Base-by-base conservation (phyloP, 176 grass and related monocot genomes). In the Cymbopogon citratus region DNA sequence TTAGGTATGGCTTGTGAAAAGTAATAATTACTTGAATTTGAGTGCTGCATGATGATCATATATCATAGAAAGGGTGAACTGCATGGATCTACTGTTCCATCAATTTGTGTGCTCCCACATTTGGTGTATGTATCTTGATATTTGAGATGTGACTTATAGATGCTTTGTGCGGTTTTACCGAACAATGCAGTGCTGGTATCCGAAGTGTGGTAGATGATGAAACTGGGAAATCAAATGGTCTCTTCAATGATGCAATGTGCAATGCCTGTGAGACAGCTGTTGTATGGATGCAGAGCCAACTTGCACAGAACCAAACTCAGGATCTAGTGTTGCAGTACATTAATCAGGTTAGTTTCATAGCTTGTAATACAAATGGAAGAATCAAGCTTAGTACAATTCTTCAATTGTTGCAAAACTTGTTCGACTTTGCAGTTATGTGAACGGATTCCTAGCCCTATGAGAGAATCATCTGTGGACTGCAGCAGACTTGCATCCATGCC, bases 381-480 rank as follows among this genome's bases (percentile, higher is more conserved):
- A 71, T 43, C 49, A 14, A 40, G 66, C 5, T 73, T 18, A 8
- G 8, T 81, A 57, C 52, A 18, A 14, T 46, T 63, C 69, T 29
- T 81, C 16, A 52, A 54, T 59, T 54, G n/a, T 66, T 67, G 3
- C n/a, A 57, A 46, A 87, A 74, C 49, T 81, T 15, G 18, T 45
- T 70, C 34, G 43, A 86, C 45, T 69, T 90, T 81, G 71, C 87
- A 97, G 95, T 65, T 97, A 26, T 97, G 95, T n/a, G 90, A 94
- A n/a, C 54, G 78, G 49, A 36, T 94, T 26, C 95, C 95, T 79
- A 94, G 78, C 63, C 90, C 90, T 41, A 92, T 89, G 92, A 92
- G 92, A 82, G 88, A 97, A 80, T 97, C 92, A 81, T 62, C 86
- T 66, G 92, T 97, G 10, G 88, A 94, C 56, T 94, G 95, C 62